These are phyloP conservation scores for Darksidea phi DNA, from an alignment of 495 filamentous ascomycete genomes.

Conservation along the genomic window DNA sequence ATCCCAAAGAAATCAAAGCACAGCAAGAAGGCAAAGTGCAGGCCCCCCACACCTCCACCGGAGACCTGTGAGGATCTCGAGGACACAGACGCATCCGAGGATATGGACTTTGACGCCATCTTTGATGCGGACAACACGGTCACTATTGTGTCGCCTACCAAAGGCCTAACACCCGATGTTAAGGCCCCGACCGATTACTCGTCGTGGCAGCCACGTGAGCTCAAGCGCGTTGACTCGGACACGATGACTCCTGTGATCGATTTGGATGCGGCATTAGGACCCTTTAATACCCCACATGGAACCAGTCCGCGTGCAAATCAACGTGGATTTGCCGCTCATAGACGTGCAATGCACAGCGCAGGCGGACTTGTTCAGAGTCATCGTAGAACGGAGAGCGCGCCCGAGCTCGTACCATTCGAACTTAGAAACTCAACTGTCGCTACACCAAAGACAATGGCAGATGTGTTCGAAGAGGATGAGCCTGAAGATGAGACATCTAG, in stretches of 20 bases:
- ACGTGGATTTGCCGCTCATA: constrained; percentile 57
- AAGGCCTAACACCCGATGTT: constrained; percentile 1
- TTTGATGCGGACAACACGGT: constrained; percentile 41
- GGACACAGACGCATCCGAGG: constrained; percentile 29
- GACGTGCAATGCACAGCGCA: constrained; percentile 85
- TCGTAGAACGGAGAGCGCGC: constrained; percentile 87
- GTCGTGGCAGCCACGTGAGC: constrained; percentile 35
- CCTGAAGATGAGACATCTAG: constrained; percentile 62
- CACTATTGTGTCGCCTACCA: constrained; percentile 35
- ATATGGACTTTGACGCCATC: constrained; percentile 36
- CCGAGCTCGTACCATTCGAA: constrained; percentile 83
- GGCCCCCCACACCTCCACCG: constrained; percentile 30
- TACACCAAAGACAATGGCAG: constrained; percentile 70
- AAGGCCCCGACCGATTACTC: constrained; percentile 32
- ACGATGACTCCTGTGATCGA: constrained; percentile 79
- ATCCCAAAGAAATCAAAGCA: constrained; percentile 60
- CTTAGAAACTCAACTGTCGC: constrained; percentile 52
- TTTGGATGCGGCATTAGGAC: constrained; percentile 90
- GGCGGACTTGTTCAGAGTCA: constrained; percentile 82
- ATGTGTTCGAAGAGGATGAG: constrained; percentile 96
- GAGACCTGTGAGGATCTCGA: constrained; percentile 13
- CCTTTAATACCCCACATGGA: constrained; percentile 70
- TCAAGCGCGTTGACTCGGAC: constrained; percentile 58
- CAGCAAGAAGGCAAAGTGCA: constrained; percentile 24
- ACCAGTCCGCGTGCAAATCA: constrained; percentile 47